Conservation (phyloP, 371 early-diverging fungal species). For the Mucor racemosus region DNA sequence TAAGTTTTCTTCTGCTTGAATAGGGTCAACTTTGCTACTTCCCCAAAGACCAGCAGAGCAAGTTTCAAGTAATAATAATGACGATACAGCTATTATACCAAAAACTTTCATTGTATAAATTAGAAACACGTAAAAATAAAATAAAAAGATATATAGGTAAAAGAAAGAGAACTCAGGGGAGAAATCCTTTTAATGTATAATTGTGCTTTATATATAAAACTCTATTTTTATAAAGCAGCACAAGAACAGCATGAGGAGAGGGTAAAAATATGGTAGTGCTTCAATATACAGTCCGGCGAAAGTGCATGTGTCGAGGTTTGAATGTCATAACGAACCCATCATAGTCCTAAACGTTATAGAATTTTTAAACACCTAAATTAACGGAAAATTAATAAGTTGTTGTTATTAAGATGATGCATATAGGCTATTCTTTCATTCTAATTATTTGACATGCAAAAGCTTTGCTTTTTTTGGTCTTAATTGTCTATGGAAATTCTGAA, state of each 20-base stretch:
- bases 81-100: slow-evolving; percentile 9
- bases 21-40: slow-evolving; percentile 19
- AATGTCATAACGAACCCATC: no score
- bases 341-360: no score
- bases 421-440: neutral
- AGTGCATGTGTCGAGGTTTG: neutral
- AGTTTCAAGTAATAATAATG: slow-evolving; percentile 15
- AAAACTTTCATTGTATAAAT: slow-evolving; percentile 9
- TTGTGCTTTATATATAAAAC: neutral
- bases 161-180: neutral
- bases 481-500: no score
- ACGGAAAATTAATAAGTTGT: neutral
- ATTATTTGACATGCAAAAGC: no score
- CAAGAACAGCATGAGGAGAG: neutral
- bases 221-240: slow-evolving; percentile 3
- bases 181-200: neutral
- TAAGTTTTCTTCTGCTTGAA: slow-evolving; percentile 22
- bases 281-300: neutral
- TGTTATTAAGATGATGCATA: no score
- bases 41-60: slow-evolving; percentile 35
- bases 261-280: no score
- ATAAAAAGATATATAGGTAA: neutral
- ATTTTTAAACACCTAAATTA: no score
- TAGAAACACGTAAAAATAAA: neutral
- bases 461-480: no score